Evolutionary conservation across 2,329 filamentous ascomycete species (phyloP).

Genomic region (Ciborinia camelliae): DNA sequence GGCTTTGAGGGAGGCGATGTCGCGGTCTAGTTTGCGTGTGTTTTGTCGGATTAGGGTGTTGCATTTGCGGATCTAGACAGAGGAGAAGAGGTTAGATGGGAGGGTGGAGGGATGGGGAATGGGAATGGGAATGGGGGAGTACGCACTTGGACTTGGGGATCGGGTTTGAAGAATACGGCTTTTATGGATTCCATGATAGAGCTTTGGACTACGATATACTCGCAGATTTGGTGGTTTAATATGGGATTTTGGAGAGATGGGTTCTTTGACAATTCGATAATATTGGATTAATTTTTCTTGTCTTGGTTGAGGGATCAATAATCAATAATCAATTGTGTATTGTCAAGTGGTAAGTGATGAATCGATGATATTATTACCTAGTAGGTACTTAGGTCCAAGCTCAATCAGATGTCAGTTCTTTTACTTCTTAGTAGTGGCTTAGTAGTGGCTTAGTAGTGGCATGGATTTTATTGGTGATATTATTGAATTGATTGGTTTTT

Average conservation of each 20-base stretch:
- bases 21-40: conserved; percentile 90
- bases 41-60: conserved; percentile 86
- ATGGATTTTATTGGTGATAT: too few relatives aligned
- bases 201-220: neutral
- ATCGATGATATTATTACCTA: too few relatives aligned
- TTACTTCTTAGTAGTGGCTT: too few relatives aligned
- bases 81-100: neutral
- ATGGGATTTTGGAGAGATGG: neutral
- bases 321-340: too few relatives aligned
- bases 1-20: conserved; percentile 74
- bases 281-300: neutral
- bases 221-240: neutral
- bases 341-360: too few relatives aligned
- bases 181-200: conserved; percentile 77
- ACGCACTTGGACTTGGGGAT: conserved; percentile 85
- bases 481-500: too few relatives aligned
- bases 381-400: conserved; percentile 13
- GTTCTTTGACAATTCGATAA: neutral
- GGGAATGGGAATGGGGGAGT: conserved; percentile 6
- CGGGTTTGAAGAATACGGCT: conserved; percentile 84
- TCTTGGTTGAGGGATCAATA: neutral
- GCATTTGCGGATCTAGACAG: conserved; percentile 81
- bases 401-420: conserved; percentile 1
- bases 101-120: conserved; percentile 8
- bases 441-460: too few relatives aligned